Conservation (phyloP, 1,139 yeast species). For the Taphrina sp. region DNA sequence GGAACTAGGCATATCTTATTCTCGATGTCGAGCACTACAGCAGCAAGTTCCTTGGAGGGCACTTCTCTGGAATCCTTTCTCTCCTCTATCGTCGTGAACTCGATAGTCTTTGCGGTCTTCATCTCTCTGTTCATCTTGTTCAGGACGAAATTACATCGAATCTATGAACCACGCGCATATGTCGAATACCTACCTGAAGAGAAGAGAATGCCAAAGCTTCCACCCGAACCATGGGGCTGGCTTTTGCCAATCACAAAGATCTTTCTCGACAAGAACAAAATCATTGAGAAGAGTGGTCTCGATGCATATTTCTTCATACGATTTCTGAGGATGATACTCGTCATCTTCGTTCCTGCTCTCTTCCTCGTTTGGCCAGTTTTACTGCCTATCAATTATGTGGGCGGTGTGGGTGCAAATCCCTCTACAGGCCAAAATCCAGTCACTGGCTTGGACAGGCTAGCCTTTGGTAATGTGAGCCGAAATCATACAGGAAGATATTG, state of each 20-base stretch:
- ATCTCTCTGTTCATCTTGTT: conserved; percentile 59
- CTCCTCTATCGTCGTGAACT: conserved; percentile 56
- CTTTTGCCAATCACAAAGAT: conserved; percentile 48
- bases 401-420: conserved; percentile 50
- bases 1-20: no score
- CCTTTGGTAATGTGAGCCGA: conserved; percentile 72
- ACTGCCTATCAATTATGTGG: conserved; percentile 83
- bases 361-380: conserved; percentile 70
- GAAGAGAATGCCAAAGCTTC: conserved; percentile 20
- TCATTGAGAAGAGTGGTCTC: conserved; percentile 74
- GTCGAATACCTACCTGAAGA: conserved; percentile 39
- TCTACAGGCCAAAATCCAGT: conserved; percentile 42
- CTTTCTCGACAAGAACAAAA: conserved; percentile 59
- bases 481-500: conserved; percentile 60
- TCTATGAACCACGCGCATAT: conserved; percentile 78
- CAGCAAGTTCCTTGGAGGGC: conserved; percentile 7
- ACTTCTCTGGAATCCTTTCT: conserved; percentile 48
- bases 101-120: conserved; percentile 60
- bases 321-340: conserved; percentile 63
- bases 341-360: conserved; percentile 63
- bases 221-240: conserved; percentile 49
- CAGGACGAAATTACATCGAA: conserved; percentile 63
- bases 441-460: conserved; percentile 69
- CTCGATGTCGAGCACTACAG: neutral
- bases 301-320: conserved; percentile 81